These are phyloP conservation scores for Pyronema omphalodes DNA, from an alignment of 495 filamentous ascomycete species.

Conservation along the genomic window DNA sequence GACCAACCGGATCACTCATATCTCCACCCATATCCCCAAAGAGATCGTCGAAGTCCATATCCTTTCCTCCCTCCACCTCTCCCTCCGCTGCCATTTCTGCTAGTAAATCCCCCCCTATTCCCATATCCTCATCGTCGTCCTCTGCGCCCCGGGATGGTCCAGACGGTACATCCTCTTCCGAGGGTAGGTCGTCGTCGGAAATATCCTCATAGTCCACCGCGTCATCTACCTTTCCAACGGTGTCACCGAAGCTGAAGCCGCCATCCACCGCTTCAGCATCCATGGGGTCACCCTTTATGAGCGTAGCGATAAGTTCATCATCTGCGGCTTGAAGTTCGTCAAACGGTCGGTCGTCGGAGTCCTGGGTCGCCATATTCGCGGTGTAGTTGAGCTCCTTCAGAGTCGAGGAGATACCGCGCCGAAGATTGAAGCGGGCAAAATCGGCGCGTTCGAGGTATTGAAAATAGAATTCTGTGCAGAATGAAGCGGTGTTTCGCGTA, in stretches of 20 bases:
- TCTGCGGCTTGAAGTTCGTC: constrained; percentile 1
- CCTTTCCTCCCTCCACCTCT: constrained; percentile 24
- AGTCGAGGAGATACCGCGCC: not conserved
- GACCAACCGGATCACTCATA: constrained; percentile 23
- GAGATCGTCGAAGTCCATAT: constrained; percentile 30
- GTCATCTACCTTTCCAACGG: constrained; percentile 54
- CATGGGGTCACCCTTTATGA: constrained; percentile 15
- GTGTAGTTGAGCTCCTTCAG: not conserved
- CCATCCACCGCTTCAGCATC: constrained; percentile 9
- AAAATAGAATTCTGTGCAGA: too few relatives aligned
- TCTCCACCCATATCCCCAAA: constrained; percentile 31
- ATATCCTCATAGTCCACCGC: constrained; percentile 81
- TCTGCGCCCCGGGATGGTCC: constrained; percentile 15
- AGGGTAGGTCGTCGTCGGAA: constrained; percentile 49
- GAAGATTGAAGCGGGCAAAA: not conserved
- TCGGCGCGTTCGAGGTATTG: not conserved
- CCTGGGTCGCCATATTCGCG: not conserved
- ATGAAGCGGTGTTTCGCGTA: too few relatives aligned
- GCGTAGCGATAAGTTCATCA: constrained; percentile 16
- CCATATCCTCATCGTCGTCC: constrained; percentile 38
- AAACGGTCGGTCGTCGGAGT: not conserved
- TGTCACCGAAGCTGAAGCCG: constrained; percentile 20
- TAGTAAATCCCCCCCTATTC: constrained; percentile 28
- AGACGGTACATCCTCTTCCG: constrained; percentile 37
- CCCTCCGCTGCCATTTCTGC: constrained; percentile 27